A percentile compares a stretch with the other conserved stretches of the same genome.
Conservation (phyloP, 306 rosid species). For the Begonia fuchsioides region DNA sequence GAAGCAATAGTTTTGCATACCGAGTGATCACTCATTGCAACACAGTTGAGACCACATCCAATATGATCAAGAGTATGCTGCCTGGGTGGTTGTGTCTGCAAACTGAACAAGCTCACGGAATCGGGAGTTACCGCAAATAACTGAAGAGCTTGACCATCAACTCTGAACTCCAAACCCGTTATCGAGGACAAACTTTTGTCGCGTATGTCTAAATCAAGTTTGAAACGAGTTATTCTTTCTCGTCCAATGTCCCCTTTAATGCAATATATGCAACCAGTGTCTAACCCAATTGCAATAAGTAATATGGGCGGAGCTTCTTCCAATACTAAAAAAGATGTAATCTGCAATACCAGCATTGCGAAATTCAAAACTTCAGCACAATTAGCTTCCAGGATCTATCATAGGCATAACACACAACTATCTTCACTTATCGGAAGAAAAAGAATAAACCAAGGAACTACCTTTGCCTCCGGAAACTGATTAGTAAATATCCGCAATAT, state of each 20-base stretch:
- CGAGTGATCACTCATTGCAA: conserved; percentile 87
- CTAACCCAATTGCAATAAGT: conserved; percentile 81
- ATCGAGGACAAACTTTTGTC: conserved; percentile 47
- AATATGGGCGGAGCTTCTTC: conserved; percentile 95
- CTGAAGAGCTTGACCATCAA: conserved; percentile 89
- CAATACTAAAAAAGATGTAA: conserved; percentile 72
- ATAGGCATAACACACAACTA: no score
- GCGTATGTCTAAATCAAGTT: conserved; percentile 67
- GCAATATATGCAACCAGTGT: conserved; percentile 85
- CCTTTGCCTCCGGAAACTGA: conserved; percentile 95
- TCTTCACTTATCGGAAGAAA: not conserved
- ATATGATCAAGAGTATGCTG: conserved; percentile 93
- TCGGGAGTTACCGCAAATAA: conserved; percentile 77
- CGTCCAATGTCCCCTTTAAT: conserved; percentile 94
- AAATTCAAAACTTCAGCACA: conserved; percentile 11
- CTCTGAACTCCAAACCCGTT: conserved; percentile 84
- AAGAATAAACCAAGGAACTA: conserved; percentile 11
- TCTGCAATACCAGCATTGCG: conserved; percentile 34
- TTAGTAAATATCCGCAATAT: conserved; percentile 82
- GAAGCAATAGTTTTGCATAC: conserved; percentile 30
- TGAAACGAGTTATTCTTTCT: conserved; percentile 81
- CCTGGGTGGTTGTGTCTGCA: conserved; percentile 69
- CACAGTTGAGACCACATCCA: conserved; percentile 55
- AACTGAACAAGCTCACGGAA: conserved; percentile 62
- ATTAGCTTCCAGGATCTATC: not conserved